A percentile compares a stretch with the other conserved stretches of the same genome.
Evolutionary conservation across 352 stramenopile species (phyloP).

Genomic region (Globisporangium takayamanum): DNA sequence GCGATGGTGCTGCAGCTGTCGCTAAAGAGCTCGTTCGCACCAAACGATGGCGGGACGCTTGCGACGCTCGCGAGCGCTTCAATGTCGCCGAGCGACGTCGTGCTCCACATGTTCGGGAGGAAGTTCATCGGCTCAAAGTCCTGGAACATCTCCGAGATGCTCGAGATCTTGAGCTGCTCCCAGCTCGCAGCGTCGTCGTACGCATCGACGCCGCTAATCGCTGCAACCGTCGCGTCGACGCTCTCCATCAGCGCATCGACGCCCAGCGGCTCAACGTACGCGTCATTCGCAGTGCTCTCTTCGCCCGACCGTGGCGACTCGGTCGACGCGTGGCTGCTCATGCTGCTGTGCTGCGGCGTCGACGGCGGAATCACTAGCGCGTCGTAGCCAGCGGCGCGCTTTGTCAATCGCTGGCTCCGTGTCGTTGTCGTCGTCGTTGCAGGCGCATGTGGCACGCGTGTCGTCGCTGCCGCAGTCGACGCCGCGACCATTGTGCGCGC

Average conservation of each 20-base stretch:
- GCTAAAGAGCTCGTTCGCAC: constrained; percentile 31
- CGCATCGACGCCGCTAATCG: not conserved
- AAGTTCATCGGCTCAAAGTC: constrained; percentile 37
- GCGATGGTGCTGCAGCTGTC: constrained; percentile 9
- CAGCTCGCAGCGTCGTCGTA: constrained; percentile 11
- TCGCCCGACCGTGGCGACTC: constrained; percentile 34
- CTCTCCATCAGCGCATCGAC: constrained; percentile 22
- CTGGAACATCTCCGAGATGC: constrained; percentile 38
- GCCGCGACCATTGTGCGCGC: constrained; percentile 1
- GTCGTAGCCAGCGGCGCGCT: constrained; percentile 2
- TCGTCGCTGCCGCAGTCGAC: not conserved
- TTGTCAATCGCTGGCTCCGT: constrained; percentile 11
- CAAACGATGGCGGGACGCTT: constrained; percentile 1
- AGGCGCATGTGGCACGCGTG: not conserved
- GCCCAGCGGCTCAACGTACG: constrained; percentile 20
- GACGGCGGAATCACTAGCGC: constrained; percentile 8
- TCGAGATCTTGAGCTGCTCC: constrained; percentile 18
- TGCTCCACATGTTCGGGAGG: constrained; percentile 38
- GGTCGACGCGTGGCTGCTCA: constrained; percentile 17
- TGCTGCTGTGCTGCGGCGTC: constrained; percentile 2
- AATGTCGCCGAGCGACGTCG: constrained; percentile 34
- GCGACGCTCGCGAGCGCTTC: constrained; percentile 22
- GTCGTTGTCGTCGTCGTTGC: constrained; percentile 6
- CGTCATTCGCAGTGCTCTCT: constrained; percentile 8
- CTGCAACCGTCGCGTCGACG: constrained; percentile 6